These are phyloP conservation scores for Monosporascus sp. DNA, from an alignment of 2,329 filamentous ascomycete genomes.

Conservation along the genomic window DNA sequence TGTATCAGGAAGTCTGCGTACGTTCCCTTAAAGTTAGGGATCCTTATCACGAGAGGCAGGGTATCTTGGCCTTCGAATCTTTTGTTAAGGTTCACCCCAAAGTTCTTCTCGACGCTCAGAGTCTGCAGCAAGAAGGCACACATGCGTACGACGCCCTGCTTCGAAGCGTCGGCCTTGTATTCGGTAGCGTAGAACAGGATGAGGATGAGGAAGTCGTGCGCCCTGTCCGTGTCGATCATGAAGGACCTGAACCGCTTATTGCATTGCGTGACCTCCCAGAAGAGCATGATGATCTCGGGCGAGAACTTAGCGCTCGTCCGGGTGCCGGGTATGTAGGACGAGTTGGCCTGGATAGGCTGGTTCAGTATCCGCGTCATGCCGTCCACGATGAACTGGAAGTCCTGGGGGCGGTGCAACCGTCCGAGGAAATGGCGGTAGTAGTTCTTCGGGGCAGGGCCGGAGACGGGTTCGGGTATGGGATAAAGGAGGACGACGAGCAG, in stretches of 20 bases:
- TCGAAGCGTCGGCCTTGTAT: slow-evolving; percentile 77
- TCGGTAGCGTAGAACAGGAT: slow-evolving; percentile 91
- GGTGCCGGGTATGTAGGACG: slow-evolving; percentile 80
- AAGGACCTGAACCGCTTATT: slow-evolving; percentile 96
- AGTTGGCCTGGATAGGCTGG: slow-evolving; percentile 83
- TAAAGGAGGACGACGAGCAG: slow-evolving; percentile 83
- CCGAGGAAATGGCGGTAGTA: slow-evolving; percentile 91
- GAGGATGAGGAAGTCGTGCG: slow-evolving; percentile 87
- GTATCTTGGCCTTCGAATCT: slow-evolving; percentile 84
- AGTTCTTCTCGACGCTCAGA: slow-evolving; percentile 85
- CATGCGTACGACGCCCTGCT: slow-evolving; percentile 91
- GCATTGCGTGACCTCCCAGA: slow-evolving; percentile 96
- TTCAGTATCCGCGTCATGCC: slow-evolving; percentile 90
- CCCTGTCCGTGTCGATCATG: slow-evolving; percentile 90
- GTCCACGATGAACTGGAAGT: slow-evolving; percentile 96
- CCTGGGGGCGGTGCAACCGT: slow-evolving; percentile 83
- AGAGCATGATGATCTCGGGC: slow-evolving; percentile 92
- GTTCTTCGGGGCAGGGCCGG: slow-evolving; percentile 69
- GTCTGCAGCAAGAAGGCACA: slow-evolving; percentile 97
- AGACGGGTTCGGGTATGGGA: slow-evolving; percentile 73
- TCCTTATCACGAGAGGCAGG: slow-evolving; percentile 72
- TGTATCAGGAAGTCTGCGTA: slow-evolving; percentile 94
- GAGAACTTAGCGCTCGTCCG: slow-evolving; percentile 80
- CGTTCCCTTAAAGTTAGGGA: slow-evolving; percentile 78
- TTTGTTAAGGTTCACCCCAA: slow-evolving; percentile 86